These are phyloP conservation scores for Epichloe bromicola DNA, from an alignment of 2,329 filamentous ascomycete genomes.

Conservation along the genomic window DNA sequence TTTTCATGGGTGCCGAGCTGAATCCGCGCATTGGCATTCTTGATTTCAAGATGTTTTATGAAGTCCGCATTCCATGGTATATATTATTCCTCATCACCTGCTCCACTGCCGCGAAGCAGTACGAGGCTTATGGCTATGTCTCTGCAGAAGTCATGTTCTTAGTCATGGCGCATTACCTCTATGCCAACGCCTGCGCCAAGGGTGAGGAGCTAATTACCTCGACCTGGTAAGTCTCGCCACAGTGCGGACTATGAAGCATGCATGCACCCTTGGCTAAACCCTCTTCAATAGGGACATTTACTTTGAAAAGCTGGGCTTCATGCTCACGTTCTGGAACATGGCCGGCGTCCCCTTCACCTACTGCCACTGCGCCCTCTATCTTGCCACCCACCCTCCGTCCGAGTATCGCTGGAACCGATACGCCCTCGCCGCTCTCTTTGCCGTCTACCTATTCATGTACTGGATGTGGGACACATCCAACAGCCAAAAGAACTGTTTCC, in stretches of 20 bases:
- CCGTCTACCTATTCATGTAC: conserved; percentile 70
- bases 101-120: conserved; percentile 66
- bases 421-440: conserved; percentile 51
- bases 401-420: conserved; percentile 66
- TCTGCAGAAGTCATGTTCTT: conserved; percentile 72
- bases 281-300: conserved; percentile 56
- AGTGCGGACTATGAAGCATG: no score
- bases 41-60: conserved; percentile 93
- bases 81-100: conserved; percentile 64
- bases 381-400: conserved; percentile 69
- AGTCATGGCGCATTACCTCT: conserved; percentile 80
- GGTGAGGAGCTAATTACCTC: conserved; percentile 83
- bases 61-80: conserved; percentile 86
- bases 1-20: conserved; percentile 82
- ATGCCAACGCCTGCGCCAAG: conserved; percentile 85
- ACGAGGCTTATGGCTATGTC: conserved; percentile 74
- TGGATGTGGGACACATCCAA: conserved; percentile 90
- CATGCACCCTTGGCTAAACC: no score
- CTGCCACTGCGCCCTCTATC: conserved; percentile 85
- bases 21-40: conserved; percentile 67
- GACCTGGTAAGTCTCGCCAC: conserved; percentile 39
- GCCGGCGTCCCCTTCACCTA: conserved; percentile 83
- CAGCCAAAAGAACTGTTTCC: conserved; percentile 79
- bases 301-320: conserved; percentile 94
- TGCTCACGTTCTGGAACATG: conserved; percentile 96